Evolutionary conservation across 106 monocot species (phyloP).

Genomic region (Dendrobium chrysotoxum): DNA sequence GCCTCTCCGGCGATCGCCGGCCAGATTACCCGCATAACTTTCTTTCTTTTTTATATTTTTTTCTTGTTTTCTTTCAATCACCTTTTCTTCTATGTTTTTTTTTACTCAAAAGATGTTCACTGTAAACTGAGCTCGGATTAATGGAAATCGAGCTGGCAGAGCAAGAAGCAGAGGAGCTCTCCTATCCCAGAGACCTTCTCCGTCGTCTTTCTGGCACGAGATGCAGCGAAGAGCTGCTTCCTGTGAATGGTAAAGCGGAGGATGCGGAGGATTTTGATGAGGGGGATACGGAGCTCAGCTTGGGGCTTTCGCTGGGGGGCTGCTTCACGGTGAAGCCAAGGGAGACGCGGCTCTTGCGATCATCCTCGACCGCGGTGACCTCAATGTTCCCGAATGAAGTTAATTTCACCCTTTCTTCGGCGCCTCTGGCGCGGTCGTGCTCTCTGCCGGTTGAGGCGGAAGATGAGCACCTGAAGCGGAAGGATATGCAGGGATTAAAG

Average conservation of each 20-base stretch:
- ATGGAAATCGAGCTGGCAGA: constrained; percentile 9
- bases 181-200: constrained; percentile 32
- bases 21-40: too few species aligned
- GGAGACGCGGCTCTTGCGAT: constrained; percentile 22
- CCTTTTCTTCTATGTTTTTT: too few species aligned
- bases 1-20: too few species aligned
- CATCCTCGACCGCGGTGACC: constrained; percentile 35
- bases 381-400: constrained; percentile 11
- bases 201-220: constrained; percentile 8
- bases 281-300: constrained; percentile 40
- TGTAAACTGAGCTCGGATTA: background rate
- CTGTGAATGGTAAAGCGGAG: background rate
- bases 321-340: constrained; percentile 39
- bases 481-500: constrained; percentile 39
- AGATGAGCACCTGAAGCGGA: constrained; percentile 40
- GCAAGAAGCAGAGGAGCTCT: constrained; percentile 14
- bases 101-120: too few species aligned
- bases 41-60: too few species aligned
- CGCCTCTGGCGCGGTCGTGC: constrained; percentile 16
- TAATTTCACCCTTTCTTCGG: background rate
- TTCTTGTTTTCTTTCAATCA: too few species aligned
- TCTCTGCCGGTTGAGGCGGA: constrained; percentile 34
- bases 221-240: background rate
- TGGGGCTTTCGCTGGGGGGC: constrained; percentile 56
- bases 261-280: background rate